phyloP scores from a whole-genome alignment of 169 alveolate species.

The Plasmodium malariae region DNA sequence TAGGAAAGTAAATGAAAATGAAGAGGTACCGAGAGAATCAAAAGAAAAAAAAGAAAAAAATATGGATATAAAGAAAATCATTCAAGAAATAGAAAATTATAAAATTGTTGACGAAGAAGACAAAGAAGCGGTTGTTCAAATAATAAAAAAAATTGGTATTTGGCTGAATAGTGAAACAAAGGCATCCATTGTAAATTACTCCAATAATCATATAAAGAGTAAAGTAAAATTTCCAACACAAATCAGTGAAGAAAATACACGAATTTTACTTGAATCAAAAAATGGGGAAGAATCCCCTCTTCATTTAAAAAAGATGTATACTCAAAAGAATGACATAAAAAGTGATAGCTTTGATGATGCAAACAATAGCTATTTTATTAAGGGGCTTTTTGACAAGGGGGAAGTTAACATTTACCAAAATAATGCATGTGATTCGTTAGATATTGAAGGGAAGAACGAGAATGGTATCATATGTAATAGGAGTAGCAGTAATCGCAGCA shows the following conservation, averaged over 20 bases:
- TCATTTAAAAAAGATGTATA: background rate
- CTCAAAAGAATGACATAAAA: background rate
- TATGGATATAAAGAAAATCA: slow-evolving; percentile 60
- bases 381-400: background rate
- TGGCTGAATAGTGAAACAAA: slow-evolving; percentile 32
- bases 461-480: background rate
- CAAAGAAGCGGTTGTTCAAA: slow-evolving; percentile 79
- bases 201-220: background rate
- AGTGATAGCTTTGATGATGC: background rate
- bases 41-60: slow-evolving; percentile 16
- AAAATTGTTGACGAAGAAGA: slow-evolving; percentile 83
- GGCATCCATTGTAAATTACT: background rate
- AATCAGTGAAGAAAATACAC: background rate
- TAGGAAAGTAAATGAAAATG: background rate
- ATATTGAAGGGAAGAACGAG: background rate
- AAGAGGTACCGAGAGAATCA: no score
- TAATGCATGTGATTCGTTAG: background rate
- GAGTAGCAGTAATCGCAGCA: background rate
- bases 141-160: slow-evolving; percentile 72
- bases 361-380: background rate
- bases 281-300: background rate
- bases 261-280: no score
- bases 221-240: background rate
- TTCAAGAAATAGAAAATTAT: slow-evolving; percentile 62
- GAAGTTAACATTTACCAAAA: background rate